Base-by-base conservation (phyloP, 139 green algal genomes). In the Closterium sp. region DNA sequence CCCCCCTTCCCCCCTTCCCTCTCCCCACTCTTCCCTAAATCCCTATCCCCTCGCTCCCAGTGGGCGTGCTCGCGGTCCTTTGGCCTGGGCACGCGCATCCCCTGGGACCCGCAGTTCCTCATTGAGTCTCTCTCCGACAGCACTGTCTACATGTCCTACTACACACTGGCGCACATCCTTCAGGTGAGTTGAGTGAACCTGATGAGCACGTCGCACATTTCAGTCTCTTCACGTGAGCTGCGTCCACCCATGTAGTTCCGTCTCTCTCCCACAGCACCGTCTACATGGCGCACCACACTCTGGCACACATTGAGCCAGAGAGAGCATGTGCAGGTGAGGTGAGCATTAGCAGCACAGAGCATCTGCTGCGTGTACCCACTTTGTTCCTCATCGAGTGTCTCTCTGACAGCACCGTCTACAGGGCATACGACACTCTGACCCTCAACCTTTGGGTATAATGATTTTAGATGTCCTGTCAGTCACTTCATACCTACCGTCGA, bases 121-220 rank as follows among this genome's bases (percentile, higher is more conserved):
- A 97, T 99, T 64, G 98, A 99, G 96, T 99, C 97, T 2, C 95
- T 99, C 9, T 99, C 97, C 3, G 98, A 99, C 94, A 98, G 96
- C 84, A 99, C 98, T 83, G 98, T 99, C 94, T 99, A 99, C 96
- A 99, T 99, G 98, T 98, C 98, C 19, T 99, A 98, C 96, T 99
- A 99, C 96, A 98, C 97, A 7, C 95, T 99, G 30, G 96, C 97
- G 84, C 97, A 98, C 94, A 90, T 97, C 69, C 94, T 98, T 43
- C 96, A 98, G 95, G 92, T 94, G 32, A 32, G 89, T 6, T 19
- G 25, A 33, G 10, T n/a, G 43, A 10, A 66, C 43, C 43, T 66
- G 43, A 10, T 66, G 43, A 66, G n/a, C n/a, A n/a, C n/a, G n/a
- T n/a, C n/a, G n/a, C n/a, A n/a, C n/a, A n/a, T n/a, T n/a, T n/a